Percentiles rank a stretch among this genome's conserved stretches.
Evolutionary conservation across 768 basidiomycete genomes (phyloP).

Genomic region (Cystofilobasidium capitatum): DNA sequence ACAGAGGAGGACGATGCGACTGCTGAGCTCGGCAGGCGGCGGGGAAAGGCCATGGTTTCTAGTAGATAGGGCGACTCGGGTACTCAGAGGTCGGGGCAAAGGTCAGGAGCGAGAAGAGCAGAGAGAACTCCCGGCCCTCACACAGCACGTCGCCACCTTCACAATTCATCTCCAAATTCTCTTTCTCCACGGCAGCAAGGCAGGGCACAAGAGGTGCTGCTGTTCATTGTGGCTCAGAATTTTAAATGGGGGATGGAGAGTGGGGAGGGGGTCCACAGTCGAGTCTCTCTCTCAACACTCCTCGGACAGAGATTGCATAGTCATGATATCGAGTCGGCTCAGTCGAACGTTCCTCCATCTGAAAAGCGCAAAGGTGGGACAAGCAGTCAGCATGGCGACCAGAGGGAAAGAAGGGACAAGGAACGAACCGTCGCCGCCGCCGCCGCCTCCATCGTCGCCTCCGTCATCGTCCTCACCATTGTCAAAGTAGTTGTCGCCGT

Average conservation of each 20-base stretch:
- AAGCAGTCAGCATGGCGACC: not conserved
- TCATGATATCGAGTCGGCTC: not conserved
- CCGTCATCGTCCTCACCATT: conserved; percentile 27
- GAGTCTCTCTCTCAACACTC: too few relatives aligned
- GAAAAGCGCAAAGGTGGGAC: not conserved
- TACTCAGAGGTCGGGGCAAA: too few relatives aligned
- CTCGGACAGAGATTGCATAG: not conserved
- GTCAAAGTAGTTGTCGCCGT: conserved; percentile 26
- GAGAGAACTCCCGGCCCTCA: too few relatives aligned
- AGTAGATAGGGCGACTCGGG: not conserved
- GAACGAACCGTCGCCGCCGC: not conserved
- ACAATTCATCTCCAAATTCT: too few relatives aligned
- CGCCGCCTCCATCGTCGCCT: conserved; percentile 20
- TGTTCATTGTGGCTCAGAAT: not conserved
- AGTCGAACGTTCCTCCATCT: conserved; percentile 25
- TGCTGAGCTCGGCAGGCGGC: not conserved
- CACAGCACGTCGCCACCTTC: too few relatives aligned
- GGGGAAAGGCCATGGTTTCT: not conserved
- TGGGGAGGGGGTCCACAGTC: not conserved
- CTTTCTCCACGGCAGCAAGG: not conserved
- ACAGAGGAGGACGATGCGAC: not conserved
- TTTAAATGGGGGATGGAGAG: not conserved
- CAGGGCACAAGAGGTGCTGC: not conserved
- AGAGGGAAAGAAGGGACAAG: not conserved
- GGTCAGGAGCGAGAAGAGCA: too few relatives aligned